phyloP scores from a whole-genome alignment of 108 stramenopile genomes.

The Mayamaea pseudoterrestris region DNA sequence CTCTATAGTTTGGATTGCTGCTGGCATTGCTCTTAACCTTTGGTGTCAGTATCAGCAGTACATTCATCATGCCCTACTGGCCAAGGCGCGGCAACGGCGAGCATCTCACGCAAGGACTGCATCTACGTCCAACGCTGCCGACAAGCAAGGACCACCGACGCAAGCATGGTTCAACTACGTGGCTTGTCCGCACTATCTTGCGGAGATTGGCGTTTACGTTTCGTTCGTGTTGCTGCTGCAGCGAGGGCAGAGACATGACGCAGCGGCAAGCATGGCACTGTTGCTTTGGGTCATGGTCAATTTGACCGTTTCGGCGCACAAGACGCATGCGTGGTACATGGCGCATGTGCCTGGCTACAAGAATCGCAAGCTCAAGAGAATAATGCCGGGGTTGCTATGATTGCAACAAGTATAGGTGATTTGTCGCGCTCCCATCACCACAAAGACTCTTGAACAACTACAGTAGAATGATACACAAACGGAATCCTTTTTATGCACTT shows the following conservation, averaged over 20 bases:
- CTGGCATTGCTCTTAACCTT: conserved; percentile 14
- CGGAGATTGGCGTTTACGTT: conserved; percentile 57
- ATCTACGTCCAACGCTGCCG: too few relatives aligned
- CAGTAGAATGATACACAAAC: too few relatives aligned
- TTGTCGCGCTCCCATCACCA: too few relatives aligned
- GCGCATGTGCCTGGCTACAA: conserved; percentile 1
- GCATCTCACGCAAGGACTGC: too few relatives aligned
- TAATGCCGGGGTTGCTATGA: too few relatives aligned
- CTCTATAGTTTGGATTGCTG: conserved; percentile 2
- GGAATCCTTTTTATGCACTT: too few relatives aligned
- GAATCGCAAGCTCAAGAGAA: too few relatives aligned
- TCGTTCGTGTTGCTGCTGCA: conserved; percentile 28
- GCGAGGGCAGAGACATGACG: background rate
- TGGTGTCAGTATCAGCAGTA: conserved; percentile 55
- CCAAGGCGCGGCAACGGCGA: conserved; percentile 20
- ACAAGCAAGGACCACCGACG: conserved; percentile 11
- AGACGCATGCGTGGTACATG: conserved; percentile 43
- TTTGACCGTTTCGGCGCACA: conserved; percentile 37
- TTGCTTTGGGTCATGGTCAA: conserved; percentile 47
- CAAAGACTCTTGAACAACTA: too few relatives aligned
- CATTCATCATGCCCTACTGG: conserved; percentile 46
- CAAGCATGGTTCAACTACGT: conserved; percentile 46
- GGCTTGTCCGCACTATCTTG: conserved; percentile 62
- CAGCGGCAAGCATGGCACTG: background rate
- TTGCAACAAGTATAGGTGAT: too few relatives aligned